These are phyloP conservation scores for Medicago arabica DNA, from an alignment of 306 rosid species.

Conservation along the genomic window DNA sequence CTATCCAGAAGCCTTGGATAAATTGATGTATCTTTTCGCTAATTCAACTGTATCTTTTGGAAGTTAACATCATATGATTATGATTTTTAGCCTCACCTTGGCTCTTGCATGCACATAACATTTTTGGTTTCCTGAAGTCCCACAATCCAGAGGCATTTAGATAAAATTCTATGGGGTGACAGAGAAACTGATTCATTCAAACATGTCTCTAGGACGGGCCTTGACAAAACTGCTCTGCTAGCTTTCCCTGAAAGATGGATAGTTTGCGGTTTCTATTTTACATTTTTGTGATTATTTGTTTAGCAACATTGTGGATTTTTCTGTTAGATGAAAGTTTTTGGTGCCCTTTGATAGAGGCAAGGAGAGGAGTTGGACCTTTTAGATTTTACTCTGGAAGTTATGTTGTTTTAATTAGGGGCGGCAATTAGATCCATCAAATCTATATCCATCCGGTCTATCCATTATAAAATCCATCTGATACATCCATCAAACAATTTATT, in stretches of 20 bases:
- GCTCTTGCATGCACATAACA: constrained; percentile 38
- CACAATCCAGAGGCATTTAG: constrained; percentile 9
- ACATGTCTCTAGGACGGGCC: not conserved
- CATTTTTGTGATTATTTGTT: constrained; percentile 11
- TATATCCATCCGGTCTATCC: too few relatives aligned
- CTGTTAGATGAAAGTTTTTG: not conserved
- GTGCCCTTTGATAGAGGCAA: too few relatives aligned
- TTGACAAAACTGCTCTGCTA: constrained; percentile 2
- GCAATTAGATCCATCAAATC: too few relatives aligned
- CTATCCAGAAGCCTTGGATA: constrained; percentile 37
- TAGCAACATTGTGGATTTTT: constrained; percentile 2
- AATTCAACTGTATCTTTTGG: constrained; percentile 36
- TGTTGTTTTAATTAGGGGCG: too few relatives aligned
- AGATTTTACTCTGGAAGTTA: too few relatives aligned
- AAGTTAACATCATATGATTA: not conserved
- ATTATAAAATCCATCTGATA: too few relatives aligned
- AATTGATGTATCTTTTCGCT: constrained; percentile 31
- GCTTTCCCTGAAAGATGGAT: constrained; percentile 13
- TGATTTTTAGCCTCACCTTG: constrained; percentile 11
- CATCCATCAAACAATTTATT: too few relatives aligned
- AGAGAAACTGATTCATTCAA: not conserved
- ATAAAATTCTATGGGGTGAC: not conserved
- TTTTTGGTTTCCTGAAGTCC: constrained; percentile 4
- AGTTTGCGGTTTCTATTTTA: not conserved
- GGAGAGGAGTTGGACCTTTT: too few relatives aligned